Base-by-base conservation (phyloP, 495 filamentous ascomycete species). In the Oidiodendron maius region DNA sequence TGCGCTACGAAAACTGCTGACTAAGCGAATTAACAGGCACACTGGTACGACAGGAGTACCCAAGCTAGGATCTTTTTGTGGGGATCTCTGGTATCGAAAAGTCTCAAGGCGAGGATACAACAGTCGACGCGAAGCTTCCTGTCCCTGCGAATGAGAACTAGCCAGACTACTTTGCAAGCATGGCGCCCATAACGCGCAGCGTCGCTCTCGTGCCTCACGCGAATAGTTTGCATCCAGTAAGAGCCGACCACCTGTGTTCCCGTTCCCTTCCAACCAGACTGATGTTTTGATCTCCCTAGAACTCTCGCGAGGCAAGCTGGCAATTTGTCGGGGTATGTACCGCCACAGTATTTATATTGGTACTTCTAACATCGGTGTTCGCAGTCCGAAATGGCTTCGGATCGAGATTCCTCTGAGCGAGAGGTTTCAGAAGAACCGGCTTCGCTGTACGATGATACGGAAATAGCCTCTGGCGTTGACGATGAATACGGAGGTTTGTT, bases 171-270 rank as follows among this genome's bases (percentile, higher is more conserved):
- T 44, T 32, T 45, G 21, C 23, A 30, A 18, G 13, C 16, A 59
- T 59, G 57, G 57, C 57, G 32, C 57, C 57, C 10, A 56, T 59
- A 44, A 56, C 52, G 12, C 40, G 52, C 17, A 52, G 43, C 36
- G 38, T 48, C 46, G 48, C 48, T 17, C 38, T 56, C 11, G 44
- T 45, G 11, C 48, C 53, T 41, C 48, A 20, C 24, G n/a, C 32
- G 3, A 34, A 46, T 4, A 42, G 36, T 20, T 11, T 43, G 23
- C 16, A 11, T 20, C 23, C 17, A 40, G 38, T 40, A 21, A 40
- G 6, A 11, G n/a, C n/a, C 30, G 32, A 40, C 20, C 32, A n/a
- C n/a, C n/a, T n/a, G n/a, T 26, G 40, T 18, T 32, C 17, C 13
- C 22, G 43, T 40, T 39, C 42, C 36, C 30, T 25, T 21, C 28